Percentiles rank a stretch among this genome's conserved stretches.
Evolutionary conservation across 345 rosid species (phyloP).

Genomic region (Boechera divaricarpa): DNA sequence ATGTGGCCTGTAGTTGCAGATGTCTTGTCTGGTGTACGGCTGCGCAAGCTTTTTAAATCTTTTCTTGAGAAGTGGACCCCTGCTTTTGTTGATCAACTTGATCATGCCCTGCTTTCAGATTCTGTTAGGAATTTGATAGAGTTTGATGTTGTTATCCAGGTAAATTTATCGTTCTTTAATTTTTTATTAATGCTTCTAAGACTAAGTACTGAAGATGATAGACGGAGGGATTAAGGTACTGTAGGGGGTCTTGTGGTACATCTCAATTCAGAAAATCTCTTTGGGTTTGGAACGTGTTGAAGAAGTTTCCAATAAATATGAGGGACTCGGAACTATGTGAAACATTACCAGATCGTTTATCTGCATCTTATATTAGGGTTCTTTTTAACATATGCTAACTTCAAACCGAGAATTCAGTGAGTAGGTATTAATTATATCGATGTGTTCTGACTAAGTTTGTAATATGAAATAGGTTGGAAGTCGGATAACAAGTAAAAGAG

Average conservation of each 20-base stretch:
- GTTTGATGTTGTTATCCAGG: constrained; percentile 88
- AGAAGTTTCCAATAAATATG: constrained; percentile 15
- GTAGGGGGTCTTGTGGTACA: constrained; percentile 13
- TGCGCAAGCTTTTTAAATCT: constrained; percentile 65
- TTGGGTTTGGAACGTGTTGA: neutral
- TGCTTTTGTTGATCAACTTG: constrained; percentile 80
- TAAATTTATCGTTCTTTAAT: constrained; percentile 39
- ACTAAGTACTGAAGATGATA: constrained; percentile 25
- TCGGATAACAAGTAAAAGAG: constrained; percentile 85
- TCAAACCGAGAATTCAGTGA: constrained; percentile 20
- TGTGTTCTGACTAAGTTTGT: constrained; percentile 31
- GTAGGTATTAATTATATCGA: neutral
- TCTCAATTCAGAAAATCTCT: neutral
- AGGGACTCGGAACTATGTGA: constrained; percentile 26
- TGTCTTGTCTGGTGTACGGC: constrained; percentile 85
- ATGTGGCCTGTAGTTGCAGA: constrained; percentile 92
- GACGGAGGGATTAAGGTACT: neutral
- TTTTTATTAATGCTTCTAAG: constrained; percentile 28
- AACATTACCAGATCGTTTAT: constrained; percentile 1
- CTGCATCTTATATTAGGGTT: constrained; percentile 24
- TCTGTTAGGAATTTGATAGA: constrained; percentile 60
- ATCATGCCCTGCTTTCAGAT: constrained; percentile 80
- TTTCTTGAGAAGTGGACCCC: constrained; percentile 57
- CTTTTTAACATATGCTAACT: neutral
- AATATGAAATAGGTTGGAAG: constrained; percentile 76